Evolutionary conservation across 1,139 yeast genomes (phyloP).

Genomic region (Blastobotrys persicus): DNA sequence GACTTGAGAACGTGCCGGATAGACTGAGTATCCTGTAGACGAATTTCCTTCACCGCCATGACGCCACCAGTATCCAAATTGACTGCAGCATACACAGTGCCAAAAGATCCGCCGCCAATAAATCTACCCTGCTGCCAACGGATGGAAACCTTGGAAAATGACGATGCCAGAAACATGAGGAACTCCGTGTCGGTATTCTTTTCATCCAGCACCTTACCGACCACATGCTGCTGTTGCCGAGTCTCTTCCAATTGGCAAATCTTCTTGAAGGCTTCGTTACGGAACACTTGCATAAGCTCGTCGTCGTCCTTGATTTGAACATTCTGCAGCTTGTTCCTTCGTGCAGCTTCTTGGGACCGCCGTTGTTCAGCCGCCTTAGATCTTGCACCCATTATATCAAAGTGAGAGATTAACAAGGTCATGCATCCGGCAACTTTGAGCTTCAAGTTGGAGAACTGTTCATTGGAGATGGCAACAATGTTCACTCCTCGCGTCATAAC

Average conservation of each 20-base stretch:
- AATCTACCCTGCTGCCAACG: constrained; percentile 97
- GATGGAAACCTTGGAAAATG: constrained; percentile 85
- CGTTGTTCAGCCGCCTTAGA: constrained; percentile 75
- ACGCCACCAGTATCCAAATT: constrained; percentile 94
- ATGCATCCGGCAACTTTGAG: constrained; percentile 91
- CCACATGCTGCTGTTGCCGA: constrained; percentile 53
- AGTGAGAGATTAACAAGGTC: constrained; percentile 89
- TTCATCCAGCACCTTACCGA: constrained; percentile 88
- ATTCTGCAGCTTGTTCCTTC: constrained; percentile 42
- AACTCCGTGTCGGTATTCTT: constrained; percentile 85
- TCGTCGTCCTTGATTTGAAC: constrained; percentile 52
- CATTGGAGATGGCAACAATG: constrained; percentile 74
- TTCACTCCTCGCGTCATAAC: constrained; percentile 90
- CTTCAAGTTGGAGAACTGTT: constrained; percentile 69
- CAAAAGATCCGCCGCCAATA: constrained; percentile 95
- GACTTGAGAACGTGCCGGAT: constrained; percentile 83
- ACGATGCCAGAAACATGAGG: constrained; percentile 80
- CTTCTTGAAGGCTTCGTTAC: constrained; percentile 59
- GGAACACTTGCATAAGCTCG: constrained; percentile 51
- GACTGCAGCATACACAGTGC: constrained; percentile 88
- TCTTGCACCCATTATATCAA: constrained; percentile 97
- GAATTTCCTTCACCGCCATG: constrained; percentile 94
- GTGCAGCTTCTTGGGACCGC: constrained; percentile 50
- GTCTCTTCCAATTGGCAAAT: constrained; percentile 57
- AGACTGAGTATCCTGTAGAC: constrained; percentile 85